These are phyloP conservation scores for Mollisia scopiformis DNA, from an alignment of 2,329 filamentous ascomycete species.

Conservation along the genomic window DNA sequence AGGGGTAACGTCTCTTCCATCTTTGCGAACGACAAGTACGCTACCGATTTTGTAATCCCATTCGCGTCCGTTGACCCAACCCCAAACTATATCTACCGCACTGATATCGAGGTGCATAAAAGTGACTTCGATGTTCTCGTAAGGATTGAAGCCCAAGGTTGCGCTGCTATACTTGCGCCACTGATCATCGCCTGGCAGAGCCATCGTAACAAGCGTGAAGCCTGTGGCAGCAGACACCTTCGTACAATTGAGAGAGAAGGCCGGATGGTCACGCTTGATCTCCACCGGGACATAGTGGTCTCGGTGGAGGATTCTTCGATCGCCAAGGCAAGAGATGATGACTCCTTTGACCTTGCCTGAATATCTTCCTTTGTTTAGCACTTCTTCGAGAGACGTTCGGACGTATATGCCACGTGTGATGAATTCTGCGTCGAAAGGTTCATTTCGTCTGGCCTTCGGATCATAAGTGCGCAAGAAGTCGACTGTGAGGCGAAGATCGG, in stretches of 20 bases:
- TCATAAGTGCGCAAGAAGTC: neutral
- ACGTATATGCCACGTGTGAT: neutral
- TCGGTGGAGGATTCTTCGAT: neutral
- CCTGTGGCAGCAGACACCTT: neutral
- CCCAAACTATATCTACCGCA: neutral
- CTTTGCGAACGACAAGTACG: neutral
- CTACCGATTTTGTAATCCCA: neutral
- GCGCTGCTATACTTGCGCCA: neutral
- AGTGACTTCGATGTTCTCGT: neutral
- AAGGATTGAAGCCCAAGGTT: neutral
- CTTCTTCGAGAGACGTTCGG: too few species aligned
- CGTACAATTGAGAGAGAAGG: neutral
- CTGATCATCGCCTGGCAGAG: neutral
- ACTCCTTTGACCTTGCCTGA: neutral
- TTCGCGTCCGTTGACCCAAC: neutral
- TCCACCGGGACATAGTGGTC: neutral
- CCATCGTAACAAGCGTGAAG: neutral
- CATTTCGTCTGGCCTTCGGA: neutral
- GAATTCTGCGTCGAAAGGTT: neutral
- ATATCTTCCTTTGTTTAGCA: neutral
- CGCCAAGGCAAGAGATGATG: neutral
- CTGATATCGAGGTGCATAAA: neutral
- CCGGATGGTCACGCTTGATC: neutral
- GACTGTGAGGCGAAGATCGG: neutral
- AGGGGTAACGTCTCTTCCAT: neutral